These are phyloP conservation scores for Malus sieversii DNA, from an alignment of 306 rosid species.

Conservation along the genomic window DNA sequence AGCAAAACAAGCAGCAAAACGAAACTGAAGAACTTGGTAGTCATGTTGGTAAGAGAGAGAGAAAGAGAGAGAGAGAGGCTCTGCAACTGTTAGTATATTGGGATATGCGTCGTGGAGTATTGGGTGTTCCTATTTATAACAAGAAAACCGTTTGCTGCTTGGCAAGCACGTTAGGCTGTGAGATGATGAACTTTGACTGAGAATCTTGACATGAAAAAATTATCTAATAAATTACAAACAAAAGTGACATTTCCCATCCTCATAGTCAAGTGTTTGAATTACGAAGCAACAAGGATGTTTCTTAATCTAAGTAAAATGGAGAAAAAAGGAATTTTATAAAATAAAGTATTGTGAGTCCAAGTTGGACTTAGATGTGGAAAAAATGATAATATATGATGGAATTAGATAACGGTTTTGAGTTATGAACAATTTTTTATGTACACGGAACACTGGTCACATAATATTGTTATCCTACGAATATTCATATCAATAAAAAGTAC, in stretches of 20 bases:
- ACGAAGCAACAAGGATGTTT: slow-evolving; percentile 15
- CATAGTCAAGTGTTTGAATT: background rate
- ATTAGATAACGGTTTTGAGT: background rate
- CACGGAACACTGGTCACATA: background rate
- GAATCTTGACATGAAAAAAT: background rate
- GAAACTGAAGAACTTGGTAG: slow-evolving; percentile 7
- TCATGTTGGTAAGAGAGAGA: slow-evolving; percentile 4
- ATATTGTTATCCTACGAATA: too few species aligned
- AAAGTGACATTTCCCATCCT: slow-evolving; percentile 4
- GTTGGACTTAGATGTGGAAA: slow-evolving; percentile 3
- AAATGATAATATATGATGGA: background rate
- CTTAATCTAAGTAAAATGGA: background rate
- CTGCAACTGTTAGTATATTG: background rate
- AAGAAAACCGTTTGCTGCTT: background rate
- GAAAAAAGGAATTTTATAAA: background rate
- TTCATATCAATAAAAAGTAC: too few species aligned
- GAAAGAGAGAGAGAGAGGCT: background rate
- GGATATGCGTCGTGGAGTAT: background rate
- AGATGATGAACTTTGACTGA: background rate
- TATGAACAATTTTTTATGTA: too few species aligned
- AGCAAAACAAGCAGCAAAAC: slow-evolving; percentile 19
- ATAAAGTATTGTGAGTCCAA: slow-evolving; percentile 5
- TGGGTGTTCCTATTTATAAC: slow-evolving; percentile 1
- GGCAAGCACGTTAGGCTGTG: background rate
- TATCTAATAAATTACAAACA: background rate